Conservation (phyloP, 768 basidiomycete genomes). For the Hypsizygus marmoreus region DNA sequence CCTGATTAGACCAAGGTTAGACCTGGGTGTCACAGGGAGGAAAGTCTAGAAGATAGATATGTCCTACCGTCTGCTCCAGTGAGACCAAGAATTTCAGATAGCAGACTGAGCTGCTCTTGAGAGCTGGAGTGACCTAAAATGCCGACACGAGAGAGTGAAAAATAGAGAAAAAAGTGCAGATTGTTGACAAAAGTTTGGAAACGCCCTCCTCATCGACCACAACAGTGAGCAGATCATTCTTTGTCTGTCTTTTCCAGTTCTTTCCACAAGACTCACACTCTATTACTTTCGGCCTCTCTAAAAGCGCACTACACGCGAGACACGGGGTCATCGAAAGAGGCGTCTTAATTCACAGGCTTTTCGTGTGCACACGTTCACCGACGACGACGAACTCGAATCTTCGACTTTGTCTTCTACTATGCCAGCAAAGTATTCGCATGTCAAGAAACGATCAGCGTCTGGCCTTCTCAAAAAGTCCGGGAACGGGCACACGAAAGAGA, state of each 20-base stretch:
- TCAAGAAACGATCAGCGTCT: slow-evolving; percentile 61
- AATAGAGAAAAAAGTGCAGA: not conserved
- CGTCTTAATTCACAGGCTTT: not conserved
- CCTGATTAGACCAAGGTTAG: no score
- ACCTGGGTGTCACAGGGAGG: no score
- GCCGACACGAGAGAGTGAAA: not conserved
- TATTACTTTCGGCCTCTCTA: not conserved
- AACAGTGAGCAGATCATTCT: slow-evolving; percentile 15
- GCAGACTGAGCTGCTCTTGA: no score
- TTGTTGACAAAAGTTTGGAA: not conserved
- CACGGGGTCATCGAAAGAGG: not conserved
- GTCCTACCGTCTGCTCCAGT: no score
- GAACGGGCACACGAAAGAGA: slow-evolving; percentile 29
- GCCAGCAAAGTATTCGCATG: slow-evolving; percentile 76
- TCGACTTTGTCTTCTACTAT: slow-evolving; percentile 33
- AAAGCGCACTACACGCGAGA: not conserved
- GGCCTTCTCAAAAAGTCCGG: slow-evolving; percentile 49
- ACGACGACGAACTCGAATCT: slow-evolving; percentile 4
- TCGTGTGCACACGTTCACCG: no score
- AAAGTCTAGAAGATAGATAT: no score
- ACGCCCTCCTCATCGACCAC: slow-evolving; percentile 25
- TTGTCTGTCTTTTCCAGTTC: not conserved
- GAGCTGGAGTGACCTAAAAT: not conserved
- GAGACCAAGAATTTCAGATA: no score
- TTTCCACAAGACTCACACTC: not conserved